These are phyloP conservation scores for Diplosphaera chodatii DNA, from an alignment of 139 green algal genomes.

Conservation along the genomic window DNA sequence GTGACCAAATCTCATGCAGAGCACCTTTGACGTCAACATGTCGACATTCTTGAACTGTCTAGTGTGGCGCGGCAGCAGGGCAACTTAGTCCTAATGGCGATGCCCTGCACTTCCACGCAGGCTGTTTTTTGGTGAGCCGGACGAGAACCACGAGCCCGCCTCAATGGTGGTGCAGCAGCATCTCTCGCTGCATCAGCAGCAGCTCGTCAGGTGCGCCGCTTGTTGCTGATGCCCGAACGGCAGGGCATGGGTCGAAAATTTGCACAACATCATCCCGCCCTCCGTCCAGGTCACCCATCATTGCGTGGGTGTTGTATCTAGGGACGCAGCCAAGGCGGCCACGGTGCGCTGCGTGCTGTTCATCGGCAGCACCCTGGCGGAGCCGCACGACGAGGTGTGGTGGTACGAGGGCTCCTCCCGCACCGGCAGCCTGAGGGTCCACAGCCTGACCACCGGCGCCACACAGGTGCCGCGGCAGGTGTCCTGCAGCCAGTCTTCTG, in stretches of 20 bases:
- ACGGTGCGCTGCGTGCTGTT: neutral
- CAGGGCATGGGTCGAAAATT: too few relatives aligned
- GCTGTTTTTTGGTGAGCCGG: neutral
- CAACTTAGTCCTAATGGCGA: too few relatives aligned
- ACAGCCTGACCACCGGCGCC: neutral
- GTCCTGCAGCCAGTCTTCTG: too few relatives aligned
- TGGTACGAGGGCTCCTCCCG: slow-evolving; percentile 4
- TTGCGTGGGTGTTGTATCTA: neutral
- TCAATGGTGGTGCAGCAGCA: slow-evolving; percentile 5
- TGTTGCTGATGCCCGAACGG: too few relatives aligned
- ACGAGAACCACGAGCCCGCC: slow-evolving; percentile 1
- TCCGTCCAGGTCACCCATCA: too few relatives aligned
- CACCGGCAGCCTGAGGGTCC: slow-evolving; percentile 11
- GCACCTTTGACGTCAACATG: too few relatives aligned
- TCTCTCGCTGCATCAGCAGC: neutral
- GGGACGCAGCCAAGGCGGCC: neutral
- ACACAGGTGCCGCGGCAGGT: neutral
- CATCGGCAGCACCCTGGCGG: neutral
- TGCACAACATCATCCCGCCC: too few relatives aligned
- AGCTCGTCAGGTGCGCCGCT: neutral
- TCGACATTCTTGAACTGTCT: too few relatives aligned
- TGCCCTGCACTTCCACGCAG: neutral
- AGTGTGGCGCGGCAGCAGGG: too few relatives aligned
- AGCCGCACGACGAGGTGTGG: slow-evolving; percentile 15
- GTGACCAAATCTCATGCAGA: neutral